A percentile compares a stretch with the other conserved stretches of the same genome.
These are phyloP conservation scores for Kwoniella mangroviensis DNA, from an alignment of 768 basidiomycete species.

Conservation along the genomic window DNA sequence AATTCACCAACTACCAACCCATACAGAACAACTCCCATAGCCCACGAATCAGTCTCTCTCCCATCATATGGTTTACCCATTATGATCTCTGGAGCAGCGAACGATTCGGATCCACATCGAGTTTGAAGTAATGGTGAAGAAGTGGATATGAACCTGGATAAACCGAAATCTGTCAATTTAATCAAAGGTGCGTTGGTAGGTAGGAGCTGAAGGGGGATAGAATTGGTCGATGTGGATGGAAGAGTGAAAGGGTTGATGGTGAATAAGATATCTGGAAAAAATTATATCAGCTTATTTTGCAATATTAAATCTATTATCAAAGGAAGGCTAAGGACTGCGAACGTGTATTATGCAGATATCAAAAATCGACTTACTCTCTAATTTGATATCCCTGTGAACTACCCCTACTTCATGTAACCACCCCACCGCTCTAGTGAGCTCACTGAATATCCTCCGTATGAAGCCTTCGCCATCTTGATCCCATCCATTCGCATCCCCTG, in stretches of 20 bases:
- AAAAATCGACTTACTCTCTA: conserved; percentile 61
- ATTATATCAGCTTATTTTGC: not conserved
- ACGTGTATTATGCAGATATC: too few species aligned
- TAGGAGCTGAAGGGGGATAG: conserved; percentile 43
- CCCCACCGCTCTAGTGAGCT: conserved; percentile 75
- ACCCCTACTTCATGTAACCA: conserved; percentile 87
- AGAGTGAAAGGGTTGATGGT: conserved; percentile 63
- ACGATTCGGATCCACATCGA: conserved; percentile 84
- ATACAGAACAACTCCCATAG: conserved; percentile 83
- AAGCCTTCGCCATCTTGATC: conserved; percentile 57
- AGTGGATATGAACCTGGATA: conserved; percentile 80
- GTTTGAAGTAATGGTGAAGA: conserved; percentile 69
- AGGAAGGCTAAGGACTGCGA: too few species aligned
- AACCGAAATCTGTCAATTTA: conserved; percentile 86
- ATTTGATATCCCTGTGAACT: conserved; percentile 89
- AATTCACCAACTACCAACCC: conserved; percentile 71
- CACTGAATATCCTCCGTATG: conserved; percentile 72
- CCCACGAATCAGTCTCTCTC: conserved; percentile 84
- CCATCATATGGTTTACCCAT: conserved; percentile 73
- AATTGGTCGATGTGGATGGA: conserved; percentile 47
- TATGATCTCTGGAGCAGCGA: conserved; percentile 67
- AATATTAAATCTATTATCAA: not conserved
- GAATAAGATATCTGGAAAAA: conserved; percentile 70
- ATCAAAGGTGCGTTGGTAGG: conserved; percentile 66
- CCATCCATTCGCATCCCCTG: conserved; percentile 15